These are phyloP conservation scores for Filobasidium wieringae DNA, from an alignment of 768 basidiomycete species.

Conservation along the genomic window DNA sequence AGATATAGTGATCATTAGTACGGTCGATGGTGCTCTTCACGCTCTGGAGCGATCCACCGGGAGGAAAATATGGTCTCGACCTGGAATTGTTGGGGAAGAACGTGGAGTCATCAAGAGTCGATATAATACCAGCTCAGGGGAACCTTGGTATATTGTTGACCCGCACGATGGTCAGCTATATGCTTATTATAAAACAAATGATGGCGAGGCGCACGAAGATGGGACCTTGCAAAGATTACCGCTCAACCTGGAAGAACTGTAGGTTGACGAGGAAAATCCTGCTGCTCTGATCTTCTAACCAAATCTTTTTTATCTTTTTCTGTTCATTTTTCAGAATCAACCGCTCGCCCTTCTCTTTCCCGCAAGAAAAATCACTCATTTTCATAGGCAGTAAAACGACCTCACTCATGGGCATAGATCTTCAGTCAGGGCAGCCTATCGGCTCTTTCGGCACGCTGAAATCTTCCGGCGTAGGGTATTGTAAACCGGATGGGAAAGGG, in stretches of 20 bases:
- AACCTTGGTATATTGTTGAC: conserved; percentile 81
- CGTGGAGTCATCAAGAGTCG: conserved; percentile 5
- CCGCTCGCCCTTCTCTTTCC: conserved; percentile 71
- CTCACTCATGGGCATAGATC: conserved; percentile 46
- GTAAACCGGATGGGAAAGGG: conserved; percentile 14
- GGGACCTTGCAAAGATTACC: conserved; percentile 65
- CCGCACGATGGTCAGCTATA: conserved; percentile 91
- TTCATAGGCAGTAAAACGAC: conserved; percentile 91
- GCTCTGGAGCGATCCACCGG: conserved; percentile 82
- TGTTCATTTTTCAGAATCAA: conserved; percentile 48
- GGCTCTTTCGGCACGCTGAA: conserved; percentile 26
- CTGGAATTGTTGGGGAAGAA: conserved; percentile 37
- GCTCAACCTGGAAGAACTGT: conserved; percentile 76
- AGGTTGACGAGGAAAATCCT: conserved; percentile 8
- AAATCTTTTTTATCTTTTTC: background rate
- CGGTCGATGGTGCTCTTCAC: conserved; percentile 89
- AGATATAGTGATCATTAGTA: conserved; percentile 77
- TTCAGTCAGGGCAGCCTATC: conserved; percentile 37
- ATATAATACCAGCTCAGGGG: conserved; percentile 49
- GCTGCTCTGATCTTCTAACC: background rate
- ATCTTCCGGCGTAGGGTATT: background rate
- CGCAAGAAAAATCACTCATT: conserved; percentile 52
- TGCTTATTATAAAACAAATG: conserved; percentile 44
- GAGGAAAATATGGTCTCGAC: conserved; percentile 75
- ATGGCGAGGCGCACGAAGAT: conserved; percentile 39